phyloP scores from a whole-genome alignment of 163 green algal species.

The Scenedesmus sp. region DNA sequence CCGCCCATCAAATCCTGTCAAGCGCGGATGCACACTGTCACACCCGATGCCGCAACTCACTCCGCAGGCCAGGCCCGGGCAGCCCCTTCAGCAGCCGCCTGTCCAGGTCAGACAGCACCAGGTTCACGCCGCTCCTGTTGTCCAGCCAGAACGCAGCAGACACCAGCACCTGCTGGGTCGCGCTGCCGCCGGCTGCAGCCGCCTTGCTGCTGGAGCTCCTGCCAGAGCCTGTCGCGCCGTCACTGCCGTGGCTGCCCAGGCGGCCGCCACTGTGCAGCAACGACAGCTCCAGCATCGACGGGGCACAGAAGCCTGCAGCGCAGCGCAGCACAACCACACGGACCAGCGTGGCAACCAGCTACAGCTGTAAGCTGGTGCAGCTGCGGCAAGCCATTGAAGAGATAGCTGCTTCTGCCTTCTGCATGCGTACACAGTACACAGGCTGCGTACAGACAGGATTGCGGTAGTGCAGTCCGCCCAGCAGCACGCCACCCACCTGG shows the following conservation, averaged over 20 bases:
- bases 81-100: conserved; percentile 18
- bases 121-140: conserved; percentile 88
- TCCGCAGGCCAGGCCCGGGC: conserved; percentile 10
- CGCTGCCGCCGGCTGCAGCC: neutral
- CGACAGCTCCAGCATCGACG: conserved; percentile 20
- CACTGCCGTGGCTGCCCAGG: neutral
- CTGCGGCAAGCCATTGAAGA: neutral
- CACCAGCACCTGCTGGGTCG: conserved; percentile 67
- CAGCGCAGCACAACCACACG: neutral
- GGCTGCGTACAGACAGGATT: neutral
- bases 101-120: conserved; percentile 82
- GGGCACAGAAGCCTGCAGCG: conserved; percentile 50
- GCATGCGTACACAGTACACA: neutral
- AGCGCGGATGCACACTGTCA: no score
- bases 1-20: no score
- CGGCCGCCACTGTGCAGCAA: conserved; percentile 18
- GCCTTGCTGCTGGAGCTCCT: neutral
- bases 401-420: neutral
- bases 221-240: neutral
- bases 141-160: conserved; percentile 88
- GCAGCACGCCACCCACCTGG: conserved; percentile 14
- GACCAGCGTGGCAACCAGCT: no score
- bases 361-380: no score
- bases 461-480: neutral
- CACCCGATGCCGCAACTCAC: conserved; percentile 25